Evolutionary conservation across 345 rosid genomes (phyloP).

Genomic region (Lepidium africanum): DNA sequence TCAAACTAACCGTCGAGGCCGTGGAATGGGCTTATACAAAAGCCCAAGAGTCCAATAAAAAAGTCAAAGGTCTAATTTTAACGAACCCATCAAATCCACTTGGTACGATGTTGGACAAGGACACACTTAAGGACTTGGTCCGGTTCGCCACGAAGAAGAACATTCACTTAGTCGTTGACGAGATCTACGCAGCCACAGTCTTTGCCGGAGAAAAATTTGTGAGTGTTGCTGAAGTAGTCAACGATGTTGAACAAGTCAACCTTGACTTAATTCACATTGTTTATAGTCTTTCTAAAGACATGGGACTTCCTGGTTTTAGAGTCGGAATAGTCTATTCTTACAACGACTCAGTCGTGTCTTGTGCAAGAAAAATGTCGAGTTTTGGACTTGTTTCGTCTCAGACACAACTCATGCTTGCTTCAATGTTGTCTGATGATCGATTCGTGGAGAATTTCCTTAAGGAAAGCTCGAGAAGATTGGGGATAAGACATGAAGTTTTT

Average conservation of each 20-base stretch:
- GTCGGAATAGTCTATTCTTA: conserved; percentile 78
- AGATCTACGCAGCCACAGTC: conserved; percentile 69
- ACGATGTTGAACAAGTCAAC: conserved; percentile 39
- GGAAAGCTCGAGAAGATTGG: conserved; percentile 52
- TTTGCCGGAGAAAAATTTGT: conserved; percentile 46
- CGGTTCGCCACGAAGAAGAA: conserved; percentile 42
- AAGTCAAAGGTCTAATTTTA: conserved; percentile 65
- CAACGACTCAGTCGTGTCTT: conserved; percentile 53
- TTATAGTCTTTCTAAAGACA: conserved; percentile 85
- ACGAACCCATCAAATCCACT: conserved; percentile 90
- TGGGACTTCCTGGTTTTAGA: conserved; percentile 83
- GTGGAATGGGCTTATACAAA: conserved; percentile 47
- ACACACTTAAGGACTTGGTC: conserved; percentile 40
- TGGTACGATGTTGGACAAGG: conserved; percentile 50
- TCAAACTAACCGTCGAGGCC: conserved; percentile 44
- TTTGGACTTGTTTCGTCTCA: conserved; percentile 79
- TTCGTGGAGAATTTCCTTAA: conserved; percentile 41
- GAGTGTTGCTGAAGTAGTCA: conserved; percentile 58
- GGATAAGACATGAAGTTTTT: conserved; percentile 37
- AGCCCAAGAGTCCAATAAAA: conserved; percentile 40
- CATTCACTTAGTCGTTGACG: conserved; percentile 79
- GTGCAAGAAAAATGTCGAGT: conserved; percentile 78
- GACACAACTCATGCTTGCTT: conserved; percentile 59
- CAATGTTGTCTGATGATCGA: conserved; percentile 60
- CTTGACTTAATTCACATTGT: conserved; percentile 60